Evolutionary conservation across 2,329 filamentous ascomycete species (phyloP), one percentile per base, ranked within the genome.

Genomic region (Lachnellula subtilissima): DNA sequence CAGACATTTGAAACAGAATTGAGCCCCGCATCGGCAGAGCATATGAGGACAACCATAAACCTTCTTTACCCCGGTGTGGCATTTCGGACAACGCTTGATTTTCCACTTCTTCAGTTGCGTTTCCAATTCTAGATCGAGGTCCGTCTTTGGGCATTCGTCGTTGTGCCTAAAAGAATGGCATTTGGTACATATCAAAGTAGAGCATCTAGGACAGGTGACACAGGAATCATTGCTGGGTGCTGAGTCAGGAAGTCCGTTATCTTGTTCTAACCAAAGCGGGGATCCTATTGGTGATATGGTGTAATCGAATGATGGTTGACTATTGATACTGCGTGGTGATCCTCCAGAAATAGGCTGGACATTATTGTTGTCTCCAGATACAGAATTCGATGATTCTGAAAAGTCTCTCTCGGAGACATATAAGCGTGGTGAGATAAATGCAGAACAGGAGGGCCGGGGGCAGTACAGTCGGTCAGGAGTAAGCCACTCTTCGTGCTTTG

Each of bases 41-140:
- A 25, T 25, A 6, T 6, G 6, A 25, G 25, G 6, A 25, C 25
- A 25, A 7, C 25, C 25, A 25, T 25, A 25, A 6, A 25, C 25
- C 5, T 25, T 25, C 6, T 7, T 25, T 25, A 25, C 25, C 25
- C 25, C 25, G 6, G 25, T 25, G 25, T 5, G 25, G 25, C 25
- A 25, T 2, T 74, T 74, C 0, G 78, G 78, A 53, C 78, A 81
- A 8, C 71, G 69, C 63, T 78, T 80, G 64, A 78, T 76, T 3
- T 75, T 73, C 68, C 73, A 78, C 43, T 65, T 68, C 48, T 70
- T 67, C 2, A 81, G 66, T 36, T 76, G 63, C 5, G 50, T 54
- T 28, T 69, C 67, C 3, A 71, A 25, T 47, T 69, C 67, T 5
- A 68, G 61, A 17, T 76, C 71, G 22, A 72, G 55, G 35, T 73